Base-by-base conservation (phyloP, 306 rosid species). In the Corylus heterophylla region DNA sequence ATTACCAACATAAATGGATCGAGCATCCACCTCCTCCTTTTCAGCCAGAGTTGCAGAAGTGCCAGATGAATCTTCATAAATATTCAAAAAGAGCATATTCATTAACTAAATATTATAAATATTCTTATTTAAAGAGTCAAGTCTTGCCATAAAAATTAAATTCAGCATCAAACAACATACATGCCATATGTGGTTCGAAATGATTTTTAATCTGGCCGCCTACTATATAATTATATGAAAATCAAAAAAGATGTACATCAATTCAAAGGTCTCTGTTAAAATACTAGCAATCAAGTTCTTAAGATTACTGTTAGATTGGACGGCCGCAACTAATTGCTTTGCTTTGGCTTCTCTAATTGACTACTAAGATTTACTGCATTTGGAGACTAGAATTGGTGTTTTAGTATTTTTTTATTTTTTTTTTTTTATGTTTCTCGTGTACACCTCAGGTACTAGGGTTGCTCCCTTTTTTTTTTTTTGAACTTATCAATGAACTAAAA, bases 1-100 rank as follows among this genome's bases (percentile, higher is more conserved):
- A 89, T 96, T 96, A 61, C 98, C 99, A 82, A 96, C 98, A 79
- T 96, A 96, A 85, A 96, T 93, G n/a, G 98, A 95, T 77, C 97
- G 88, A 55, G 94, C 13, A 91, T 95, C 98, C 81, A 92, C 97
- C 88, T 96, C 99, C 89, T 96, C 99, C 90, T 96, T 96, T 67
- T 96, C 98, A 88, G 97, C 98, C 82, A 90, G 98, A 71, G 88
- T 88, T 35, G 88, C 98, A 80, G 99, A 86, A 74, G 90, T 66
- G 52, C 93, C 83, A 12, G 96, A 74, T 44, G 98, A 77, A 91
- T 96, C 98, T 95, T 54, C 81, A 83, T 59, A 84, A 11, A 85
- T 70, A 84, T 82, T 67, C 71, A 86, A 83, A 81, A 56, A 18
- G 39, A 66, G 42, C 25, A n/a, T 6, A 72, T 49, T 22, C 31